phyloP scores from a whole-genome alignment of 345 rosid genomes.

The Draba incana region DNA sequence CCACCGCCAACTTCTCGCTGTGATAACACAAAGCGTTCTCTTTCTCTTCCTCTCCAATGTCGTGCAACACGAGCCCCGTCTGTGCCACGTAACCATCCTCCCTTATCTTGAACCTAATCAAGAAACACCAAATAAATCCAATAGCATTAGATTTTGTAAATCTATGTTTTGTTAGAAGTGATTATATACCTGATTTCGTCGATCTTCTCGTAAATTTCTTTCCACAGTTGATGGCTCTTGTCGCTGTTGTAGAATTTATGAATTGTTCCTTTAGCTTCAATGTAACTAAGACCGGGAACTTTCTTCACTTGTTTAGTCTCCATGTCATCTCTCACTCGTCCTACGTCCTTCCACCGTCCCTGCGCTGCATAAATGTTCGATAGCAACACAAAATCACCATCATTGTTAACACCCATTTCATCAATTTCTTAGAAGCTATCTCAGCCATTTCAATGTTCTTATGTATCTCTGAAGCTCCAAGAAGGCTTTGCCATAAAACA shows the following conservation, averaged over 20 bases:
- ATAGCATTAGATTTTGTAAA: not conserved
- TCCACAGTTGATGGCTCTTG: slow-evolving; percentile 58
- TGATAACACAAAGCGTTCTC: slow-evolving; percentile 76
- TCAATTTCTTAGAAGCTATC: slow-evolving; percentile 58
- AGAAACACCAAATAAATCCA: slow-evolving; percentile 16
- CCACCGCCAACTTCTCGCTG: slow-evolving; percentile 89
- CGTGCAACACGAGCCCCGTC: slow-evolving; percentile 78
- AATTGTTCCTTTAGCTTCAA: slow-evolving; percentile 60
- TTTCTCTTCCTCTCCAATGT: slow-evolving; percentile 90
- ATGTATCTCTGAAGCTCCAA: slow-evolving; percentile 75
- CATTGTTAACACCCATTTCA: slow-evolving; percentile 72
- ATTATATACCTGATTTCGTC: slow-evolving; percentile 59
- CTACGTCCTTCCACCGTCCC: slow-evolving; percentile 81
- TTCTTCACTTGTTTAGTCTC: slow-evolving; percentile 73
- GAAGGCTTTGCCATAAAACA: slow-evolving; percentile 85
- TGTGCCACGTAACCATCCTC: slow-evolving; percentile 75
- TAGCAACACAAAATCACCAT: slow-evolving; percentile 78
- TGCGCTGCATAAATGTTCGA: slow-evolving; percentile 81
- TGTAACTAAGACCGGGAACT: slow-evolving; percentile 83
- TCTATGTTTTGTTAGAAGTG: not conserved
- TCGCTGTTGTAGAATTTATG: slow-evolving; percentile 79
- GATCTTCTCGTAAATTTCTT: slow-evolving; percentile 63
- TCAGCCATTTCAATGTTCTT: slow-evolving; percentile 79
- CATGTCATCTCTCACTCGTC: slow-evolving; percentile 76
- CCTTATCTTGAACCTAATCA: slow-evolving; percentile 65